Evolutionary conservation across 1,284 basidiomycete genomes (phyloP).

Genomic region (Stygiomarasmius scandens): DNA sequence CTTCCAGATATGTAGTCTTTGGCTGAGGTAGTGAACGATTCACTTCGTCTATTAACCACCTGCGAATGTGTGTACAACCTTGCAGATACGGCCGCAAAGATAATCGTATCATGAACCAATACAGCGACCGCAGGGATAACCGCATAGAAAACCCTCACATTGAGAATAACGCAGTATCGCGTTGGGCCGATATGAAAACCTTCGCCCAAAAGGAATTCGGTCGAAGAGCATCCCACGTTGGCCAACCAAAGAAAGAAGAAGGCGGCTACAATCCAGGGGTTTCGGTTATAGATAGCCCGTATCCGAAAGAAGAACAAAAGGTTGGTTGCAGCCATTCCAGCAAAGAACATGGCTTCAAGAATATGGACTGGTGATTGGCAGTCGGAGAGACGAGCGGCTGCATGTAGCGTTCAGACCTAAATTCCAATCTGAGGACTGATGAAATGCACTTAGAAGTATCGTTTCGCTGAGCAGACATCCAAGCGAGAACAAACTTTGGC

Average conservation of each 20-base stretch:
- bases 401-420: neutral
- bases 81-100: neutral
- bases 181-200: neutral
- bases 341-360: neutral
- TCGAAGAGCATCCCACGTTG: neutral
- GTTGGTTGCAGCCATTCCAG: neutral
- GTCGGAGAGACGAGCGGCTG: neutral
- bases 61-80: neutral
- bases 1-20: neutral
- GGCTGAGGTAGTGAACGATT: neutral
- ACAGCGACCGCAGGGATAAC: neutral
- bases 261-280: neutral
- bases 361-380: neutral
- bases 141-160: neutral
- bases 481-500: neutral
- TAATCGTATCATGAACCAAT: neutral
- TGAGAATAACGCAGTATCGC: neutral
- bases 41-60: neutral
- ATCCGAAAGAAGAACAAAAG: neutral
- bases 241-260: neutral
- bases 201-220: neutral
- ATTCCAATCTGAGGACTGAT: neutral
- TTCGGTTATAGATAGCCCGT: neutral
- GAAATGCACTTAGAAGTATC: neutral
- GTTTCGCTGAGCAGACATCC: neutral